Conservation (phyloP, 495 filamentous ascomycete species). For the Penicillium roqueforti region DNA sequence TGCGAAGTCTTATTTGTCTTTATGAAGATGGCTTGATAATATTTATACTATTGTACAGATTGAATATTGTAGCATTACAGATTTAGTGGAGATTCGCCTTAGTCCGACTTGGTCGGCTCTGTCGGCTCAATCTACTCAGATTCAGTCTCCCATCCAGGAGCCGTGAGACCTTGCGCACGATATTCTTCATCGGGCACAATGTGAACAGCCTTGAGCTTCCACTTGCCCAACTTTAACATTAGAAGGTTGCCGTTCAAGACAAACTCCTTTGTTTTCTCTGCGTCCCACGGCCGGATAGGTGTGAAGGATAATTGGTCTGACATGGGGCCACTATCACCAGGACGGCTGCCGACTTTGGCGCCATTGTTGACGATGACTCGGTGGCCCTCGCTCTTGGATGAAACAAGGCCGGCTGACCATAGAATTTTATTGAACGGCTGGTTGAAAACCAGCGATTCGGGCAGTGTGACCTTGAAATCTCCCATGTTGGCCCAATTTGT, state of each 20-base stretch:
- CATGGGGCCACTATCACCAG: conserved; percentile 53
- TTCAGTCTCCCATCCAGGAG: conserved; percentile 39
- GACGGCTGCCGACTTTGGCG: conserved; percentile 60
- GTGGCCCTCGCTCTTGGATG: conserved; percentile 61
- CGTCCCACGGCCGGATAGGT: conserved; percentile 54
- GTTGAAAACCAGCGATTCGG: conserved; percentile 57
- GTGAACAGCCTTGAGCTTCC: conserved; percentile 69
- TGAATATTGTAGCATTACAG: conserved; percentile 18
- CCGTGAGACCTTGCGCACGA: conserved; percentile 37
- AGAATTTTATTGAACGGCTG: conserved; percentile 61
- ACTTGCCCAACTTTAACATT: conserved; percentile 73
- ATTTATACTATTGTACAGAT: conserved; percentile 20
- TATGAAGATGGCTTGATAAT: not conserved
- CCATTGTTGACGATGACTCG: conserved; percentile 56
- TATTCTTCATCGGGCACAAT: conserved; percentile 71
- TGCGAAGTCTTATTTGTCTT: no score
- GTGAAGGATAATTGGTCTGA: conserved; percentile 57
- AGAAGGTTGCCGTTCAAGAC: conserved; percentile 60
- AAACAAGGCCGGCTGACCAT: conserved; percentile 62
- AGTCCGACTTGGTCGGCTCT: conserved; percentile 9
- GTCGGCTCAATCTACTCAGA: conserved; percentile 5
- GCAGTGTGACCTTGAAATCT: conserved; percentile 55
- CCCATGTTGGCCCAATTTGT: conserved; percentile 49
- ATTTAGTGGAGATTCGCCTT: conserved; percentile 16
- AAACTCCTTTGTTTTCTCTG: conserved; percentile 54